Evolutionary conservation across 2,329 filamentous ascomycete genomes (phyloP).

Genomic region (Amylocarpus encephaloides): DNA sequence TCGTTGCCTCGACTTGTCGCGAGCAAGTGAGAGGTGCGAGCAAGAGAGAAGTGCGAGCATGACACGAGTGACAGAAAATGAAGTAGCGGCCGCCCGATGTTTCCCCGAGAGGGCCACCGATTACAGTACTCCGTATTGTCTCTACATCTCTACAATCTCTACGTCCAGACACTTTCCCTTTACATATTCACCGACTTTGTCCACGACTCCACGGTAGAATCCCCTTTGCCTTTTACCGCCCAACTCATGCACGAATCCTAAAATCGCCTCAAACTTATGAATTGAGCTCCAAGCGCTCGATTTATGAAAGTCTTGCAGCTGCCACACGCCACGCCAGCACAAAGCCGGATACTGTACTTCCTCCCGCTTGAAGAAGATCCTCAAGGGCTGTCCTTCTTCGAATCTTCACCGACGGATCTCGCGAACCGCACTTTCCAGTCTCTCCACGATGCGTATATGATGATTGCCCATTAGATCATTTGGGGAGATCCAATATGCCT

Average conservation of each 20-base stretch:
- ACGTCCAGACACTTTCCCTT: neutral
- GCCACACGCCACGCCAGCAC: conserved; percentile 5
- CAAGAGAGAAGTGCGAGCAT: too few relatives aligned
- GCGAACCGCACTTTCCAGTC: conserved; percentile 5
- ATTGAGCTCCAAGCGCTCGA: conserved; percentile 7
- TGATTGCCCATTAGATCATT: conserved; percentile 16
- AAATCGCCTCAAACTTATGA: neutral
- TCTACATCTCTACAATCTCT: too few relatives aligned
- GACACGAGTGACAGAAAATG: too few relatives aligned
- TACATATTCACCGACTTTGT: conserved; percentile 4
- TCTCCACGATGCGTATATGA: conserved; percentile 20
- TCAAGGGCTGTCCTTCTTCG: conserved; percentile 5
- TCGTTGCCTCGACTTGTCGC: neutral
- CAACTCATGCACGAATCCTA: neutral
- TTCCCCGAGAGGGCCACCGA: too few relatives aligned
- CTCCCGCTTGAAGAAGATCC: conserved; percentile 18
- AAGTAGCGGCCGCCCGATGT: too few relatives aligned
- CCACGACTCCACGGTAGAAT: neutral
- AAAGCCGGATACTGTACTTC: neutral
- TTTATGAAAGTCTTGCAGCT: conserved; percentile 16
- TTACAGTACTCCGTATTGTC: too few relatives aligned
- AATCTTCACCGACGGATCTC: conserved; percentile 10
- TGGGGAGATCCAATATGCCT: conserved; percentile 41
- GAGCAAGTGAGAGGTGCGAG: too few relatives aligned
- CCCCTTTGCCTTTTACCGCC: neutral